phyloP scores from a whole-genome alignment of 2,329 filamentous ascomycete species.

The Talaromyces verruculosus region DNA sequence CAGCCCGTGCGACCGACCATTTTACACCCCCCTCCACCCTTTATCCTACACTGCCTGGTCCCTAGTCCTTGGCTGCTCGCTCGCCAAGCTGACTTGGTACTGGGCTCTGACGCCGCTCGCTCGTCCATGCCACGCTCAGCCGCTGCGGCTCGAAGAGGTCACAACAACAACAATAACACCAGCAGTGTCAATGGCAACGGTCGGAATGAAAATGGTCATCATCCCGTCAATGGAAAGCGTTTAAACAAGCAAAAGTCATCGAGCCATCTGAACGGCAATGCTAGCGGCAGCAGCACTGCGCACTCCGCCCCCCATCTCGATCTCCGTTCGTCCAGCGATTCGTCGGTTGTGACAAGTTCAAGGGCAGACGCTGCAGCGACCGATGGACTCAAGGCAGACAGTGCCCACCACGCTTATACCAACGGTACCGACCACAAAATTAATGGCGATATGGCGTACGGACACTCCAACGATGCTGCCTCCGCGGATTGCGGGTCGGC shows the following conservation, averaged over 20 bases:
- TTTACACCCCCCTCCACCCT: background rate
- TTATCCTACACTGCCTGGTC: conserved; percentile 35
- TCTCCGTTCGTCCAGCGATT: conserved; percentile 42
- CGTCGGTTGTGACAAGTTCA: conserved; percentile 30
- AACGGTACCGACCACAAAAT: conserved; percentile 41
- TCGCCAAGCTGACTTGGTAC: conserved; percentile 51
- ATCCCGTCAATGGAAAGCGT: conserved; percentile 75
- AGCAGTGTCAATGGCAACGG: conserved; percentile 59
- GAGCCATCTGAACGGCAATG: conserved; percentile 54
- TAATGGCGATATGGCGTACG: conserved; percentile 37
- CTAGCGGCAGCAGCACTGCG: conserved; percentile 45
- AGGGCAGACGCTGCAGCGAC: conserved; percentile 29
- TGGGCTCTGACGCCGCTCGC: conserved; percentile 39
- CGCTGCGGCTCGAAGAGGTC: conserved; percentile 56
- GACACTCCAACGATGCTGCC: conserved; percentile 34
- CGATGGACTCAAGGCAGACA: conserved; percentile 36
- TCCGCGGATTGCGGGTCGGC: conserved; percentile 34
- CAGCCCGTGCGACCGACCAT: background rate
- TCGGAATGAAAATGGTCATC: conserved; percentile 84
- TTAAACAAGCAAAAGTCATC: conserved; percentile 59
- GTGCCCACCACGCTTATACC: conserved; percentile 36
- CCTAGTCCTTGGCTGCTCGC: conserved; percentile 48
- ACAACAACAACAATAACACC: conserved; percentile 45
- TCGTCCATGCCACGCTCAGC: conserved; percentile 53
- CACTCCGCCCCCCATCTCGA: conserved; percentile 42